phyloP scores from a whole-genome alignment of 805 yeast genomes.

The Sugiyamaella mastotermitis region DNA sequence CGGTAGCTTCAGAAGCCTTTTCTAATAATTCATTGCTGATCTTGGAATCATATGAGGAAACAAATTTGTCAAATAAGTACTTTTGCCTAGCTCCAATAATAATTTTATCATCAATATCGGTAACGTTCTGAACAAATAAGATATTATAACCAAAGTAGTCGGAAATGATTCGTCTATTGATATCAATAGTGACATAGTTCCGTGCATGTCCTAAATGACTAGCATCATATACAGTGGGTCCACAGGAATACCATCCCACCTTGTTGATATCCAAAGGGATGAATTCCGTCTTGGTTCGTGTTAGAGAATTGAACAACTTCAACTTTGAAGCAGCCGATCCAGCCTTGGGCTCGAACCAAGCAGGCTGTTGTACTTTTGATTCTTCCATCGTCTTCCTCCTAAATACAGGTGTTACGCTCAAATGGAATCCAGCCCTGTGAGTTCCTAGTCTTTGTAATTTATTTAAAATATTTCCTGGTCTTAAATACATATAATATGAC shows the following conservation, averaged over 20 bases:
- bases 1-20: conserved; percentile 41
- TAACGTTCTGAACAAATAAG: conserved; percentile 88
- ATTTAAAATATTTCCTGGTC: no score
- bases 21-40: conserved; percentile 33
- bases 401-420: no score
- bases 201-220: conserved; percentile 99
- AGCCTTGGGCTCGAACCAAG: conserved; percentile 2
- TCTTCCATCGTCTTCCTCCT: conserved; percentile 7
- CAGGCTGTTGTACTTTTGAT: conserved; percentile 5
- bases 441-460: no score
- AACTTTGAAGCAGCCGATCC: conserved; percentile 26
- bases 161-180: conserved; percentile 80
- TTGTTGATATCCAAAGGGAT: conserved; percentile 54
- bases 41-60: conserved; percentile 27
- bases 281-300: conserved; percentile 73
- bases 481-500: no score
- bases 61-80: conserved; percentile 63
- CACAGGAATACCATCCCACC: conserved; percentile 95
- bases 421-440: no score
- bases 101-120: conserved; percentile 98
- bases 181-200: conserved; percentile 91
- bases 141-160: conserved; percentile 90
- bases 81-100: conserved; percentile 91
- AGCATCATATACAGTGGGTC: conserved; percentile 95
- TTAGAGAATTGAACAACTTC: conserved; percentile 74